These are phyloP conservation scores for Cercospora sp. DNA, from an alignment of 2,329 filamentous ascomycete species.

Conservation along the genomic window DNA sequence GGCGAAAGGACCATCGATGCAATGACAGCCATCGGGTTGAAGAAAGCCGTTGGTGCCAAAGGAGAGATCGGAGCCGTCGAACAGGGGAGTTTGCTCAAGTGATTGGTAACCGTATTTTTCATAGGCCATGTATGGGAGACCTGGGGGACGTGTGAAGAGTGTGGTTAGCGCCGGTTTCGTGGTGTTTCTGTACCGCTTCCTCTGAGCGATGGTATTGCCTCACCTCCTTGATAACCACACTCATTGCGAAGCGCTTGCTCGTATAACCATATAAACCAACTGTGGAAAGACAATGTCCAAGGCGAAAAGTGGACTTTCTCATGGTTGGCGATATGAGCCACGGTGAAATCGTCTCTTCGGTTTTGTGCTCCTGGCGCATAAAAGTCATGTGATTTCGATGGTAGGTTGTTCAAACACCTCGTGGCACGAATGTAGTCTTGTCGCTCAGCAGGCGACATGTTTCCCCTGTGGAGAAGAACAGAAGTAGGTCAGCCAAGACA, in stretches of 20 bases:
- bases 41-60: constrained; percentile 32
- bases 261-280: constrained; percentile 45
- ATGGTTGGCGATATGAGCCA: constrained; percentile 32
- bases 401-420: constrained; percentile 29
- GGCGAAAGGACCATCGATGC: constrained; percentile 55
- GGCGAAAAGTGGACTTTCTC: constrained; percentile 30
- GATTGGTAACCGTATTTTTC: constrained; percentile 47
- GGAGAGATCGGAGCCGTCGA: constrained; percentile 55
- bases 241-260: constrained; percentile 46
- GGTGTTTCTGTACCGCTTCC: constrained; percentile 14
- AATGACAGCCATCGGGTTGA: constrained; percentile 52
- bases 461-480: constrained; percentile 15
- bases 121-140: constrained; percentile 56
- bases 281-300: constrained; percentile 43
- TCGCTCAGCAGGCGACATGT: constrained; percentile 29
- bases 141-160: constrained; percentile 2
- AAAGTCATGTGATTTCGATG: constrained; percentile 17
- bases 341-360: constrained; percentile 35
- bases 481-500: not conserved
- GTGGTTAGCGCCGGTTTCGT: constrained; percentile 34
- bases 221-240: constrained; percentile 33
- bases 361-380: constrained; percentile 25
- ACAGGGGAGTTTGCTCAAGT: constrained; percentile 50
- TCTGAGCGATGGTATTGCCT: not conserved
- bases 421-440: constrained; percentile 32